These are phyloP conservation scores for Cytospora schulzeri DNA, from an alignment of 2,329 filamentous ascomycete genomes.

Conservation along the genomic window DNA sequence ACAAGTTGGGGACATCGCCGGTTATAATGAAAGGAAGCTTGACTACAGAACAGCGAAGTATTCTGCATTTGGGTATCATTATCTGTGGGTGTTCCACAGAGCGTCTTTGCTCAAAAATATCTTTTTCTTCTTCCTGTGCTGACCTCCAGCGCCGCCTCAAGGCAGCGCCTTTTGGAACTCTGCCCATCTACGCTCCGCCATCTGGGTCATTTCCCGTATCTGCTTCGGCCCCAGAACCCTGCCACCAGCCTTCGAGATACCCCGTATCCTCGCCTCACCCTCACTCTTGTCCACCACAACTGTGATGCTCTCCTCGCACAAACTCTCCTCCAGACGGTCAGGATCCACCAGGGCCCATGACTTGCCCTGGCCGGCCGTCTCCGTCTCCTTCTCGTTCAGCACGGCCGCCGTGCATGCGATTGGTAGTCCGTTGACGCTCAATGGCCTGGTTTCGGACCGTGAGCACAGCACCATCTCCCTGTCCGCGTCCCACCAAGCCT, in stretches of 20 bases:
- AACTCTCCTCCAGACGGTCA: constrained; percentile 83
- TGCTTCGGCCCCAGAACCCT: constrained; percentile 65
- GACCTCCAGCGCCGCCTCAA: neutral
- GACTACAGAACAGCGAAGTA: neutral
- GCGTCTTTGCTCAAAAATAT: neutral
- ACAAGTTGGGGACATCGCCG: neutral
- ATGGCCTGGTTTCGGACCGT: constrained; percentile 49
- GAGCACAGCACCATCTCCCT: constrained; percentile 78
- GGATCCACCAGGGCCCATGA: constrained; percentile 85
- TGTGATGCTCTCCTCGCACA: constrained; percentile 82
- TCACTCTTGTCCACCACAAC: constrained; percentile 70
- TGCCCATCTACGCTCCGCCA: constrained; percentile 66
- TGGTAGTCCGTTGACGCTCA: constrained; percentile 68
- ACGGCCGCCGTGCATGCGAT: constrained; percentile 78
- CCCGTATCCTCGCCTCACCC: constrained; percentile 61
- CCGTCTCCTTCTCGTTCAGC: constrained; percentile 66
- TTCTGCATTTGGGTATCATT: constrained; percentile 19
- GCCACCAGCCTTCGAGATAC: constrained; percentile 84
- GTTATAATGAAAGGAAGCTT: neutral
- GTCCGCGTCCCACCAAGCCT: constrained; percentile 82
- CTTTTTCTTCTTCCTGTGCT: neutral
- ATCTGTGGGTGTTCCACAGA: neutral
- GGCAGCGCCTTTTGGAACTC: constrained; percentile 51
- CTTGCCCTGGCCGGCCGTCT: constrained; percentile 45
- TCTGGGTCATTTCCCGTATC: constrained; percentile 59